These are phyloP conservation scores for Osmozyma mogii DNA, from an alignment of 805 yeast genomes.

Conservation along the genomic window DNA sequence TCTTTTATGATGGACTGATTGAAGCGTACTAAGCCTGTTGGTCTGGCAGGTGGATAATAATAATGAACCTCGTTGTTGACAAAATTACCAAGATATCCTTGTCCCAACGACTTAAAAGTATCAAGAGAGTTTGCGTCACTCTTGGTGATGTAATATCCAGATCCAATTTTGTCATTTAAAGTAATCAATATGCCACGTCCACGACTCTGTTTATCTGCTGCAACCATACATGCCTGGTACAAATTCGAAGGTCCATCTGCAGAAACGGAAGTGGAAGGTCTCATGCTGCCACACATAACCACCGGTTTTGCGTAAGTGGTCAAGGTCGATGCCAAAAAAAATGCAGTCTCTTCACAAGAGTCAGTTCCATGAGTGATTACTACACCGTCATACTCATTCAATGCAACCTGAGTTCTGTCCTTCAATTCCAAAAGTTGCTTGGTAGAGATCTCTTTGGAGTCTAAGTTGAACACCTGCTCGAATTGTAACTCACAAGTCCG, in stretches of 20 bases:
- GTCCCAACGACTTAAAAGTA: constrained; percentile 60
- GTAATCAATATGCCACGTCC: constrained; percentile 59
- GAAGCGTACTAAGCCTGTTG: constrained; percentile 36
- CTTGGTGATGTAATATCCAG: constrained; percentile 65
- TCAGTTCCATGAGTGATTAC: constrained; percentile 71
- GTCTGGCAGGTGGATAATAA: constrained; percentile 55
- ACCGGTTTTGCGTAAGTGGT: constrained; percentile 45
- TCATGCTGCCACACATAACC: constrained; percentile 67
- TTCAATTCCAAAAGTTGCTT: constrained; percentile 38
- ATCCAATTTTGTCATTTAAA: constrained; percentile 58
- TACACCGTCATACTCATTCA: constrained; percentile 45
- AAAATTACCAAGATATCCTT: constrained; percentile 64
- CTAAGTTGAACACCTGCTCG: constrained; percentile 56
- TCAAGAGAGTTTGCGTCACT: constrained; percentile 64
- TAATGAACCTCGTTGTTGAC: constrained; percentile 59
- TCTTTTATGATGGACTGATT: constrained; percentile 9
- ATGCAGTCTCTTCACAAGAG: constrained; percentile 60
- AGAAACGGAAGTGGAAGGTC: constrained; percentile 63
- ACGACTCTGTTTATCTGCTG: constrained; percentile 41
- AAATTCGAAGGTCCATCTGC: constrained; percentile 71
- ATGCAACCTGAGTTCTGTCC: constrained; percentile 36
- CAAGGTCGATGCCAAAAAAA: constrained; percentile 47
- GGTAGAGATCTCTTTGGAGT: constrained; percentile 50
- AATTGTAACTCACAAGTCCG: constrained; percentile 48
- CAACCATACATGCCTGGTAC: constrained; percentile 61